Base-by-base conservation (phyloP, 306 rosid species). In the Begonia loranthoides region DNA sequence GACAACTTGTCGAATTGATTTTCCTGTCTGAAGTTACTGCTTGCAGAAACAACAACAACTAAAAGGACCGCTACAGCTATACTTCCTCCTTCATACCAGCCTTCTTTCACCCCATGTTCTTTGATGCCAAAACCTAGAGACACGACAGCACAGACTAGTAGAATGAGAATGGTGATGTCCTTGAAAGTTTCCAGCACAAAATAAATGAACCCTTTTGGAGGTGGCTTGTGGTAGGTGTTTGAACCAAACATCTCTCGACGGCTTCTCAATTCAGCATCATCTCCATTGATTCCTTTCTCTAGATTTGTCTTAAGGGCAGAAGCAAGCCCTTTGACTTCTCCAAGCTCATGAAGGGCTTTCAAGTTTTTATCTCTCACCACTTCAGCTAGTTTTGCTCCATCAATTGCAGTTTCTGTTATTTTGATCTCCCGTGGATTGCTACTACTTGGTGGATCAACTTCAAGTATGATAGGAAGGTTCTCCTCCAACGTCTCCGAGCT, bases 1-100 rank as follows among this genome's bases (percentile, higher is more conserved):
- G 96, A 83, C 59, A 87, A 43, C 56, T 80, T 87, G 13, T 83
- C 61, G 61, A 83, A 83, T 13, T 87, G 96, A 53, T 70, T 63
- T 58, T 83, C 96, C 61, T 87, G 94, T 72, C 85, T 81, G 73
- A 72, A 80, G 67, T 87, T 83, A 55, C 96, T 87, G 24, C 74
- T 46, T 51, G 92, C 81, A 44, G 85, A 78, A 21, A 82, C 96
- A 50, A 68, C 73, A 15, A 87, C 68, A 4, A 87, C 94, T 15
- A 87, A 71, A 14, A 79, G 54, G 16, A 83, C 94, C 12, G 94
- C 96, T 1, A 79, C 58, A 60, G 81, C 70, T 52, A 83, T 87
- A 33, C 87, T 83, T 44, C 96, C 94, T 6, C 96, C 92, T 70
- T 87, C 96, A 13, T 87, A 80, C 96, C 96, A 87, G 1, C 96